Evolutionary conservation across 23 red algal species (phyloP).

Genomic region (Pyropia haitanensis): DNA sequence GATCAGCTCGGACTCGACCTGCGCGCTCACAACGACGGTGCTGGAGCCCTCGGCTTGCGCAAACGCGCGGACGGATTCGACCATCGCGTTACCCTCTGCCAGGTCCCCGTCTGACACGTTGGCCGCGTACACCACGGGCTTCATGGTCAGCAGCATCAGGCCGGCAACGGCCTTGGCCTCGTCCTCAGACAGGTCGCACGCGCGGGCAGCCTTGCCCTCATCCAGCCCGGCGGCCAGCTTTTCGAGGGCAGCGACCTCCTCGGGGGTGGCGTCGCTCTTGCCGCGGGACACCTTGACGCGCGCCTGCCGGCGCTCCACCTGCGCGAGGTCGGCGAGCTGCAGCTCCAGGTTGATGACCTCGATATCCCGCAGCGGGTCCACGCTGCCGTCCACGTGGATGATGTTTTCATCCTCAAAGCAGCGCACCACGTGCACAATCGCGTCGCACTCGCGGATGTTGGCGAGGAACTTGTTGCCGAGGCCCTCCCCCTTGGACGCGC

Average conservation of each 20-base stretch:
- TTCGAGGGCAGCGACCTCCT: slow-evolving; percentile 68
- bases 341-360: slow-evolving; percentile 94
- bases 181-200: slow-evolving; percentile 41
- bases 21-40: slow-evolving; percentile 73
- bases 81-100: slow-evolving; percentile 36
- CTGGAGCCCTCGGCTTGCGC: slow-evolving; percentile 26
- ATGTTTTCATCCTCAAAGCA: slow-evolving; percentile 95
- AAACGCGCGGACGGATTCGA: slow-evolving; percentile 53
- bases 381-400: slow-evolving; percentile 80
- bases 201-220: slow-evolving; percentile 32
- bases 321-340: slow-evolving; percentile 73
- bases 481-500: slow-evolving; percentile 90
- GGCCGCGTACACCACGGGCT: slow-evolving; percentile 96
- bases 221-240: slow-evolving; percentile 48
- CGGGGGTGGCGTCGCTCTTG: slow-evolving; percentile 9
- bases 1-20: slow-evolving; percentile 86
- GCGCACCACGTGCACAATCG: slow-evolving; percentile 93
- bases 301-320: slow-evolving; percentile 64
- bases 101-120: slow-evolving; percentile 83
- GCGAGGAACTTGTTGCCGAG: slow-evolving; percentile 95
- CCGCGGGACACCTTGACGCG: slow-evolving; percentile 20
- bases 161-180: slow-evolving; percentile 39
- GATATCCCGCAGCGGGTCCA: slow-evolving; percentile 89
- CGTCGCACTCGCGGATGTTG: slow-evolving; percentile 96
- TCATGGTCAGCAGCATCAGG: slow-evolving; percentile 79